phyloP scores from a whole-genome alignment of 495 filamentous ascomycete species.

The Tuber magnatum region DNA sequence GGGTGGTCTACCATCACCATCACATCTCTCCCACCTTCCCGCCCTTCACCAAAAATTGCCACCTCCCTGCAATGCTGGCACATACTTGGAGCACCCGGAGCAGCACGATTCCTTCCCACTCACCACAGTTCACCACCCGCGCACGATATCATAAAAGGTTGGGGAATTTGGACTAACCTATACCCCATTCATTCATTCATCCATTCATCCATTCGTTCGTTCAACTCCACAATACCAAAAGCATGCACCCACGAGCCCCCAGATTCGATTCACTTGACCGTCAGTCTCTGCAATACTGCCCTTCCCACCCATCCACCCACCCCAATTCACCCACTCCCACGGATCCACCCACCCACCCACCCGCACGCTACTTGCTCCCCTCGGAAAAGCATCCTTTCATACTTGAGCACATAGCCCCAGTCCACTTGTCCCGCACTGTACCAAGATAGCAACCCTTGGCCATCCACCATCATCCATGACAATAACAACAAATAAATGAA shows the following conservation, averaged over 20 bases:
- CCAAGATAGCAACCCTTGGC: background rate
- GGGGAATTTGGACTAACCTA: background rate
- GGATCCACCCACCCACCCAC: background rate
- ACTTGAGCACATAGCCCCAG: constrained; percentile 3
- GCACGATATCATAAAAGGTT: background rate
- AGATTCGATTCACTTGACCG: background rate
- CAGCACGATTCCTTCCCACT: background rate
- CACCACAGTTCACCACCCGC: background rate
- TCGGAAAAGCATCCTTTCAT: background rate
- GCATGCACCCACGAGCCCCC: background rate
- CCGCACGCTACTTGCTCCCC: background rate
- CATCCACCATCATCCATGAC: background rate
- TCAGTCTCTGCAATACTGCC: background rate
- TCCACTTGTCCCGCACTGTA: background rate
- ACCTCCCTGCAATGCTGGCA: background rate
- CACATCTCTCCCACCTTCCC: background rate
- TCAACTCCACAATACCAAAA: background rate
- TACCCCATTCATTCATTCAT: background rate
- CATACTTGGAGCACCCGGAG: background rate
- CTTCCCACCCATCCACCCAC: background rate
- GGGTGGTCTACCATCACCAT: background rate
- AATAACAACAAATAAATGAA: background rate
- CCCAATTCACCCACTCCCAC: background rate
- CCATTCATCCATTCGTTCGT: background rate
- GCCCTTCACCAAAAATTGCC: background rate